phyloP scores from a whole-genome alignment of 2,329 filamentous ascomycete species.

The Cryphonectria parasitica region DNA sequence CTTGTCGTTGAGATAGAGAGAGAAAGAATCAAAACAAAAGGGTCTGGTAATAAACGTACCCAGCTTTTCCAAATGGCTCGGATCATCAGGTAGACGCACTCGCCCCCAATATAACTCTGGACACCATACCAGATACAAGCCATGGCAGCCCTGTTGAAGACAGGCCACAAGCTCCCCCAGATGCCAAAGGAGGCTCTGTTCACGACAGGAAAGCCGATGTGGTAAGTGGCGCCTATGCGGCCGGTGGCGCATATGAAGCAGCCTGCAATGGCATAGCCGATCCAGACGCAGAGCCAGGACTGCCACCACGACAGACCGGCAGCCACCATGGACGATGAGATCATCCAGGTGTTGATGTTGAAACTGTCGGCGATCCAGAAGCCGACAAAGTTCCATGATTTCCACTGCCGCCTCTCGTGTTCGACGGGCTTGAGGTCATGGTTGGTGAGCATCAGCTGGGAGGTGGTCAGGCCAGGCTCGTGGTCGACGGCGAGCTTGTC shows the following conservation, averaged over 20 bases:
- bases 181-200: conserved; percentile 81
- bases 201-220: conserved; percentile 86
- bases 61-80: conserved; percentile 77
- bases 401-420: conserved; percentile 79
- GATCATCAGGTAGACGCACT: conserved; percentile 90
- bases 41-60: conserved; percentile 42
- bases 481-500: conserved; percentile 72
- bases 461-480: conserved; percentile 76
- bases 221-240: conserved; percentile 83
- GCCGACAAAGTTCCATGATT: conserved; percentile 82
- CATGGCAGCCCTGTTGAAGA: conserved; percentile 87
- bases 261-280: conserved; percentile 79
- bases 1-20: too few species aligned
- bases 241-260: conserved; percentile 78
- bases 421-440: conserved; percentile 83
- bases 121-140: conserved; percentile 88
- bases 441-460: conserved; percentile 87
- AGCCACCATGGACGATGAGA: conserved; percentile 80
- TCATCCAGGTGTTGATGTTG: conserved; percentile 96
- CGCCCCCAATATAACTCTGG: conserved; percentile 81
- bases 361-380: conserved; percentile 88
- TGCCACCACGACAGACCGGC: conserved; percentile 88
- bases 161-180: conserved; percentile 87
- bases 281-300: conserved; percentile 85
- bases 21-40: fast-evolving